Base-by-base conservation (phyloP, 768 basidiomycete genomes). In the Mrakia hoshinonis region DNA sequence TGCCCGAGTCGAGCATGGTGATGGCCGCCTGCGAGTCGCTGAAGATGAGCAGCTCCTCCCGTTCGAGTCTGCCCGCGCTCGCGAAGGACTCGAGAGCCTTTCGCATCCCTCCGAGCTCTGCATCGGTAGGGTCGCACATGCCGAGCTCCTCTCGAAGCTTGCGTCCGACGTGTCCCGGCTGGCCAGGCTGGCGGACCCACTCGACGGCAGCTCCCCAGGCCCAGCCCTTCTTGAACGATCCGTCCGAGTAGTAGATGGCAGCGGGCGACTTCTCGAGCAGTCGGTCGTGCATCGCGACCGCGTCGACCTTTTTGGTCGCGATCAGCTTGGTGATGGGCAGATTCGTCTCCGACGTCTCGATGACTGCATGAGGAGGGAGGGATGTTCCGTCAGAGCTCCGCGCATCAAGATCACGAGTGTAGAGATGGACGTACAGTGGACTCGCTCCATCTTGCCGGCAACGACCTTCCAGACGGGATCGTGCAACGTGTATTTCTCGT, bases 21-120 rank as follows among this genome's bases (percentile, higher is more conserved):
- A 79, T 78, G 20, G 79, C 79, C 1, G 78, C 79, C 73, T 76
- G 77, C 20, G 78, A 78, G 68, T 78, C 77, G 69, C 75, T 76
- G 55, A 79, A 79, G 63, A 79, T 76, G 62, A 77, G 75, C 51
- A 78, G 69, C 61, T 78, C 78, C 51, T 68, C 49, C 48, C 49
- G 20, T 26, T 54, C 61, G 15, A 73, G 61, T 39, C 52, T 63
- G 13, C 72, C 72, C 11, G 61, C 67, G 26, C 67, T 73, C 1
- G 67, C 77, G 58, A 77, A 79, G 9, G 78, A 76, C 66, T 79
- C 78, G 9, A 75, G 73, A 5, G 79, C 79, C 66, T 79, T 79
- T 67, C 74, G 74, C 51, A 79, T 71, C 12, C 76, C 79, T 7
- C 77, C 78, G 12, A 79, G 64, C 69, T 79, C 79, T 5, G 79